Evolutionary conservation across 2,329 filamentous ascomycete species (phyloP).

Genomic region (Alternaria conjuncta): DNA sequence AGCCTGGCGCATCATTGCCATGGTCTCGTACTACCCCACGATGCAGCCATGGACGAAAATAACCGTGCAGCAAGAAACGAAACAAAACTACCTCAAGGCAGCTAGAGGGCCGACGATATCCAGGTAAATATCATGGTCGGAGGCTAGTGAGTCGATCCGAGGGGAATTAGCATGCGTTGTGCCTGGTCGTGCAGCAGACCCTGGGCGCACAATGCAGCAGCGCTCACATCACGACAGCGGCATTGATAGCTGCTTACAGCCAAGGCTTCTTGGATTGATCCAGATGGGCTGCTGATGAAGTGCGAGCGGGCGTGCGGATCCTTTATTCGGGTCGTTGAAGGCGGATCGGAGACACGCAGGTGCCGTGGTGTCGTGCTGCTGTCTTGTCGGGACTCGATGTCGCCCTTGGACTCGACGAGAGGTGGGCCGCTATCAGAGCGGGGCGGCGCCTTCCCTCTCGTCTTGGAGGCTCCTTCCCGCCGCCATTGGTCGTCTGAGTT

Average conservation of each 20-base stretch:
- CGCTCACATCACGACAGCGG: conserved; percentile 19
- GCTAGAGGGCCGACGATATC: conserved; percentile 17
- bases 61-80: conserved; percentile 32
- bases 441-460: conserved; percentile 28
- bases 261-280: conserved; percentile 15
- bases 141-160: conserved; percentile 13
- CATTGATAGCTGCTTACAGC: conserved; percentile 21
- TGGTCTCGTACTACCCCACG: conserved; percentile 16
- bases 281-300: conserved; percentile 16
- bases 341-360: background rate
- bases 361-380: background rate
- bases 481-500: conserved; percentile 23
- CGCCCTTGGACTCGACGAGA: conserved; percentile 5
- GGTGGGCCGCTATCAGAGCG: conserved; percentile 18
- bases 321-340: conserved; percentile 6
- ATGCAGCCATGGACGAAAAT: conserved; percentile 36
- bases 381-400: conserved; percentile 24
- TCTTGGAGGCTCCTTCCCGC: conserved; percentile 19
- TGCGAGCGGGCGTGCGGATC: conserved; percentile 18
- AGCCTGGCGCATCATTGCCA: conserved; percentile 5
- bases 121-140: conserved; percentile 24
- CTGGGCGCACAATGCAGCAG: conserved; percentile 20
- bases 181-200: conserved; percentile 21
- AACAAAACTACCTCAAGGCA: conserved; percentile 26
- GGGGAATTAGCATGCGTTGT: conserved; percentile 29